Base-by-base conservation (phyloP, 177 flowering plant genomes). In the Telopea speciosissima region DNA sequence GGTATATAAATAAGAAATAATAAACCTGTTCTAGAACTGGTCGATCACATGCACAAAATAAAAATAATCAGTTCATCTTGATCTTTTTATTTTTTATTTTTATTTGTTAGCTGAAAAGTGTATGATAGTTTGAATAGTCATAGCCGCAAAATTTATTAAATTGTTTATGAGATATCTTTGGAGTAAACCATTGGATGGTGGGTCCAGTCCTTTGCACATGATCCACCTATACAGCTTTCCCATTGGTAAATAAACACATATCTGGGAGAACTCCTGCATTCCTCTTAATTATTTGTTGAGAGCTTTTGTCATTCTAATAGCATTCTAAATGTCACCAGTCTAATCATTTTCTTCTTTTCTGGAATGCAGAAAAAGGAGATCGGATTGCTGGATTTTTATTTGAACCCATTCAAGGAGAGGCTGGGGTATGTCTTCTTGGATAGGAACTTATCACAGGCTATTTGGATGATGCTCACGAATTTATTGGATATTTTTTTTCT, bases 351-450 rank as follows among this genome's bases (percentile, higher is more conserved):
- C 21, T 70, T 68, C 62, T 62, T 24, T 73, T 65, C 56, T 72
- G 61, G 24, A 31, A 67, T 80, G 80, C 96, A 96, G 99, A 87
- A 74, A 75, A 80, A 63, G 98, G 97, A 73, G 87, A 91, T 67
- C 79, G 67, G 62, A 89, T 93, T 56, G 99, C 99, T 74, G 99
- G 90, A 74, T 96, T 93, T 82, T 81, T 96, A 45, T 96, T 96
- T 81, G 99, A 96, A 80, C 99, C 99, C 49, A 96, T 96, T 74
- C 99, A 96, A 83, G 99, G 99, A 66, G 99, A 96, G 82, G 99
- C 99, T 54, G 99, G 99, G 88, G 96, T 96, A 90, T 74, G 88
- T 71, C 36, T 1, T 49, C 68, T 77, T 24, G 31, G 56, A 45
- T 40, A 25, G 14, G 66, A 67, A 61, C 8, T 7, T 67, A 24